phyloP scores from a whole-genome alignment of 495 filamentous ascomycete species.

The Alectoria sarmentosa region DNA sequence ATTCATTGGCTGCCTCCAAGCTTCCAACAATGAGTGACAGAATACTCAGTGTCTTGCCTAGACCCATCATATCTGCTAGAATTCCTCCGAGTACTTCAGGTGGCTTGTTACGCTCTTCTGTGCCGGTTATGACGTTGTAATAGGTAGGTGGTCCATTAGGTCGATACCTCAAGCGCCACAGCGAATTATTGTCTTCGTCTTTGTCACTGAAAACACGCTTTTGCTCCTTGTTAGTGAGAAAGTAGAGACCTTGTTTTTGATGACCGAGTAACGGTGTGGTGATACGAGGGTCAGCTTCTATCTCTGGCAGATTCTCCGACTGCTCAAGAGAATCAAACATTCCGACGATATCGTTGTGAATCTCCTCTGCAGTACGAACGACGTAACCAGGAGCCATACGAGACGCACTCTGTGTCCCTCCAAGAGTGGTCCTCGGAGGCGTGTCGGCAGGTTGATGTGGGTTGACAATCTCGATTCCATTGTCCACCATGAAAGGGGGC shows the following conservation, averaged over 20 bases:
- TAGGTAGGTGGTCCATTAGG: conserved; percentile 53
- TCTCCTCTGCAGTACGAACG: conserved; percentile 69
- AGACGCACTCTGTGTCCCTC: conserved; percentile 18
- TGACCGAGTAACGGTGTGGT: conserved; percentile 70
- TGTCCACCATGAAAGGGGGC: conserved; percentile 54
- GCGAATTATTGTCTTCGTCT: conserved; percentile 56
- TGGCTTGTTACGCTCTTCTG: conserved; percentile 55
- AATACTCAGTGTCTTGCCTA: conserved; percentile 90
- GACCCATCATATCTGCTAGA: conserved; percentile 94
- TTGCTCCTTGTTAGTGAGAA: conserved; percentile 77
- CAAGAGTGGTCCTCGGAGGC: conserved; percentile 23
- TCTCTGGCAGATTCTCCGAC: conserved; percentile 66
- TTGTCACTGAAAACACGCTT: conserved; percentile 47
- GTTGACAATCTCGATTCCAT: conserved; percentile 59
- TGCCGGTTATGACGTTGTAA: conserved; percentile 76
- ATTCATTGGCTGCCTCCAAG: conserved; percentile 50
- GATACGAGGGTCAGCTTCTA: conserved; percentile 56
- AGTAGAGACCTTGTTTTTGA: conserved; percentile 86
- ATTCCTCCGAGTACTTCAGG: conserved; percentile 75
- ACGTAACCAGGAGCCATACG: conserved; percentile 35
- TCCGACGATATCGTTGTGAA: conserved; percentile 71
- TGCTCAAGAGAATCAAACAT: conserved; percentile 80
- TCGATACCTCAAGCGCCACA: conserved; percentile 57
- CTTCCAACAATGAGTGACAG: conserved; percentile 66
- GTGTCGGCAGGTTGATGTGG: conserved; percentile 49